A percentile compares a stretch with the other conserved stretches of the same genome.
Evolutionary conservation across 495 filamentous ascomycete genomes (phyloP).

Genomic region (Podospora anserina): DNA sequence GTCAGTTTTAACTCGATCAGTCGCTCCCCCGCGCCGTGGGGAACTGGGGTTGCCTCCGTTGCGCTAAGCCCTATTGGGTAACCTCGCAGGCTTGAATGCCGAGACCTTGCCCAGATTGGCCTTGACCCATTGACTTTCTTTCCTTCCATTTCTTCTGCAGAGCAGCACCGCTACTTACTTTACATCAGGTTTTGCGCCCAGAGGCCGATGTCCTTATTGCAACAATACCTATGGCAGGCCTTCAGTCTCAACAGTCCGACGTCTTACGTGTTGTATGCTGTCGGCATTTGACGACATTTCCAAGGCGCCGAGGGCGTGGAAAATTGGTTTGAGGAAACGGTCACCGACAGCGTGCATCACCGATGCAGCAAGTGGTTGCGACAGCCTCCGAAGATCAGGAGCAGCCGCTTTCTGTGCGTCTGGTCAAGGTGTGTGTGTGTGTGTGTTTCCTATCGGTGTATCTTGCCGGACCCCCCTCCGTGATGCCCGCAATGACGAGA

Average conservation of each 20-base stretch:
- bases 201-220: not conserved
- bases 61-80: constrained; percentile 23
- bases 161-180: not conserved
- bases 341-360: constrained; percentile 5
- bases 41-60: constrained; percentile 9
- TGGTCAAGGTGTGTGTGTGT: not conserved
- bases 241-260: constrained; percentile 15
- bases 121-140: not conserved
- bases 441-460: too few relatives aligned
- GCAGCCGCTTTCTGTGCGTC: not conserved
- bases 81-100: constrained; percentile 22
- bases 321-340: constrained; percentile 3
- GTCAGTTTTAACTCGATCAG: constrained; percentile 25
- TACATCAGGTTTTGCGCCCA: not conserved
- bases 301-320: not conserved
- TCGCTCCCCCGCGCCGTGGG: constrained; percentile 3
- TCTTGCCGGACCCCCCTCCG: too few relatives aligned
- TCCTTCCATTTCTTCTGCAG: too few relatives aligned
- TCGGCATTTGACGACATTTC: constrained; percentile 15
- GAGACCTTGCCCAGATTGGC: constrained; percentile 16
- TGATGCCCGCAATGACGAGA: too few relatives aligned
- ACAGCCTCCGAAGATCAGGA: not conserved
- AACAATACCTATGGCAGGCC: constrained; percentile 15
- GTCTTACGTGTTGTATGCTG: not conserved
- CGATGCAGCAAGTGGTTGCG: constrained; percentile 2